Base-by-base conservation (phyloP, 441 rosid species). In the Gossypium lobatum region DNA sequence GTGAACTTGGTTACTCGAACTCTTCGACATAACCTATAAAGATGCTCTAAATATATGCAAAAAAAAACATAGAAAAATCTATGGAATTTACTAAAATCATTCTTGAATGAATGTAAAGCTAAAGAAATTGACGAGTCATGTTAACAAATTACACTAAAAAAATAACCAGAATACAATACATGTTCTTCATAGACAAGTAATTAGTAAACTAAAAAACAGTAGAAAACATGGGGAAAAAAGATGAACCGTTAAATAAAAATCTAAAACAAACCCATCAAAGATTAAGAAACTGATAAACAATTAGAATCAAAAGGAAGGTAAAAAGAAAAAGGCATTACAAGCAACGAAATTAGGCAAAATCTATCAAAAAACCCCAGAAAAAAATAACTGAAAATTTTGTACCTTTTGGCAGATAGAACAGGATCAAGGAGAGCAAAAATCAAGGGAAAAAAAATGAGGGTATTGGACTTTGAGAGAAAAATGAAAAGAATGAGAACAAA, bases 341-440 rank as follows among this genome's bases (percentile, higher is more conserved):
- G 16, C 72, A 68, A 68, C 2, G 42, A 16, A 68, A 48, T 26
- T 9, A 52, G 4, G 46, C 5, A 28, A 26, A 50, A 8, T 3
- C n/a, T 50, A 18, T 3, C 1, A 31, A 34, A 70, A 31, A 53
- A 53, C 17, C 4, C 59, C 60, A 0, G 45, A 0, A 52, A 69
- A 37, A 52, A 52, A 5, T 0, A 1, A 0, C 16, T 6, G 6
- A 54, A 11, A 53, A 17, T 11, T 42, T 42, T 58, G 28, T 61
- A 76, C 80, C 83, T 37, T 78, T 53, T 31, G 0, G n/a, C 48
- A 37, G 65, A 48, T 13, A 17, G 6, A 7, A 16, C 46, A 18
- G 3, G 62, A 70, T 34, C 52, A 34, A 64, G 31, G 13, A 14
- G 20, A 16, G 42, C 45, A 8, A 39, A 34, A 20, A 34, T 3